Conservation (phyloP, 495 filamentous ascomycete genomes). For the Penicilliopsis zonata region DNA sequence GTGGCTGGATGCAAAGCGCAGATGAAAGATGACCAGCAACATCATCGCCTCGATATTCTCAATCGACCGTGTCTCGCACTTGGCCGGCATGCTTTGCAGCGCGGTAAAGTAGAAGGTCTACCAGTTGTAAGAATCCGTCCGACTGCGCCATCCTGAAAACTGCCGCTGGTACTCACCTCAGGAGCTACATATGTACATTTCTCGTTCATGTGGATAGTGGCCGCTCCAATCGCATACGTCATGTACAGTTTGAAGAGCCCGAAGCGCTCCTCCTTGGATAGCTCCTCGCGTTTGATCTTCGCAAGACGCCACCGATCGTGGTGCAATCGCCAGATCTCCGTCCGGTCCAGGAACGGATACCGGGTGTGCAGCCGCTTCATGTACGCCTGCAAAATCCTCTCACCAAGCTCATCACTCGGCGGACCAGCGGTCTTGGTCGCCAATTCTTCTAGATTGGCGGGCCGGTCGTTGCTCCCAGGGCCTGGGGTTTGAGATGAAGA, state of each 20-base stretch:
- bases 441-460: slow-evolving; percentile 25
- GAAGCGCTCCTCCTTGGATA: slow-evolving; percentile 28
- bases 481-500: slow-evolving; percentile 5
- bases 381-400: slow-evolving; percentile 33
- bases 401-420: slow-evolving; percentile 36
- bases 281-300: slow-evolving; percentile 26
- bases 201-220: slow-evolving; percentile 35
- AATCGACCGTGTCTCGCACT: slow-evolving; percentile 36
- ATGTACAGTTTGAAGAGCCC: slow-evolving; percentile 40
- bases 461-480: slow-evolving; percentile 8
- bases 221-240: slow-evolving; percentile 40
- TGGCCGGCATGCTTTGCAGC: slow-evolving; percentile 37
- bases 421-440: slow-evolving; percentile 32
- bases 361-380: slow-evolving; percentile 31
- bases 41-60: slow-evolving; percentile 46
- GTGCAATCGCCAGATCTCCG: slow-evolving; percentile 31
- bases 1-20: slow-evolving; percentile 38
- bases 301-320: slow-evolving; percentile 29
- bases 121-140: too few relatives aligned
- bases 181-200: slow-evolving; percentile 32
- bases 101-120: slow-evolving; percentile 37
- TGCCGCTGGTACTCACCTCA: slow-evolving; percentile 26
- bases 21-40: slow-evolving; percentile 39
- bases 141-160: too few relatives aligned
- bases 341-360: slow-evolving; percentile 39